These are phyloP conservation scores for Vitis hybrid DNA, from an alignment of 177 flowering plant species.

Conservation along the genomic window DNA sequence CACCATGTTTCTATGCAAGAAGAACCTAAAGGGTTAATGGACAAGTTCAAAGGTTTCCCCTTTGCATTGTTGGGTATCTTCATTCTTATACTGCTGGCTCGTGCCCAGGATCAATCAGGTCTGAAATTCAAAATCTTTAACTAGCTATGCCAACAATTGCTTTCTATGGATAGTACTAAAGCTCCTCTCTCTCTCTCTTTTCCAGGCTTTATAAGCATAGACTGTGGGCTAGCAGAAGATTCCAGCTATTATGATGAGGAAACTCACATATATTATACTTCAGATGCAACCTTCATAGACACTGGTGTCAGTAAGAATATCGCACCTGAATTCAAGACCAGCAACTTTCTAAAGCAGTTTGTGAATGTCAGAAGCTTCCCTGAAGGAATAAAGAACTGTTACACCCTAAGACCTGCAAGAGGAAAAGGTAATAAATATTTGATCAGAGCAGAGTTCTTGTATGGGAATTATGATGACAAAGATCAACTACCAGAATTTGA, in stretches of 20 bases:
- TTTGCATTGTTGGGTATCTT: no score
- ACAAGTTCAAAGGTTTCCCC: no score
- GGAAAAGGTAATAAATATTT: conserved; percentile 12
- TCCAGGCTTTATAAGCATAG: conserved; percentile 43
- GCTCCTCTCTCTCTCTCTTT: not conserved
- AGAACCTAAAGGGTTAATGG: not conserved
- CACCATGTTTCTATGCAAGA: no score
- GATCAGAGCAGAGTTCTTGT: conserved; percentile 30
- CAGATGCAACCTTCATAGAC: conserved; percentile 28
- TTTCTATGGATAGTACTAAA: no score
- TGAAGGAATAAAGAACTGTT: conserved; percentile 23
- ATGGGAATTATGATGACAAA: conserved; percentile 27
- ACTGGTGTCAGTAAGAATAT: conserved; percentile 26
- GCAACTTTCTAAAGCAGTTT: not conserved
- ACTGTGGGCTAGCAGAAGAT: conserved; percentile 30
- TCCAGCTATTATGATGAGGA: conserved; percentile 13
- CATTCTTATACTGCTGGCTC: no score
- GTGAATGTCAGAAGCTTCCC: conserved; percentile 22
- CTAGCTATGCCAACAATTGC: no score
- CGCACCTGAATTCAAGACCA: conserved; percentile 14
- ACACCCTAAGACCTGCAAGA: conserved; percentile 12
- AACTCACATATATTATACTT: conserved; percentile 21
- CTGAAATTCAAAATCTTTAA: no score
- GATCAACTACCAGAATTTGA: conserved; percentile 21
- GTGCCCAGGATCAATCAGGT: no score